Evolutionary conservation across 2,329 filamentous ascomycete species (phyloP), one percentile per base, ranked within the genome.

Genomic region (Westerdykella ornata): DNA sequence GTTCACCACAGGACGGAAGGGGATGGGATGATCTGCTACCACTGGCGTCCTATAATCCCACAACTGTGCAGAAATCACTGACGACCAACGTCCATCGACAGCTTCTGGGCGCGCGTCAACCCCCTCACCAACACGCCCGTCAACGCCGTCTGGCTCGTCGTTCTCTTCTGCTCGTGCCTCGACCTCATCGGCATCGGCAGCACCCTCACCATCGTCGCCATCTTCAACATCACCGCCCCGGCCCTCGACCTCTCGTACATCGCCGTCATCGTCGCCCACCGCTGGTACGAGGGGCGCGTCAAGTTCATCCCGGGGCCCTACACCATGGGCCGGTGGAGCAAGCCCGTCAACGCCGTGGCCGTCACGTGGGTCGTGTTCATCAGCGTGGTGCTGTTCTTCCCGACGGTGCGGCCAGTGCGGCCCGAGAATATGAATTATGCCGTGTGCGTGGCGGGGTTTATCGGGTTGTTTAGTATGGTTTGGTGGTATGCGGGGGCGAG

Each of bases 61-160:
- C n/a, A n/a, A n/a, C n/a, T n/a, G n/a, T n/a, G n/a, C n/a, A n/a
- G n/a, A n/a, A n/a, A n/a, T n/a, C n/a, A n/a, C n/a, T n/a, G n/a
- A n/a, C n/a, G n/a, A n/a, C n/a, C n/a, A n/a, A 14, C 5, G 8
- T 15, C 4, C 30, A 39, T 35, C 38, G n/a, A n/a, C 40, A 76
- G 72, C 8, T 70, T 72, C 52, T 74, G 76, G 62, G 69, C 72
- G 33, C 71, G 69, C 46, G 67, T 81, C 39, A 78, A 79, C 49
- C 45, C 53, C 7, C 52, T 63, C 37, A 82, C 78, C 0, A 67
- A 74, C 12, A 82, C 79, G 0, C 79, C 79, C 0, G 68, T 82
- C 41, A 76, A 81, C 45, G 73, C 77, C 2, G 79, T 82, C 41
- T 82, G 78, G 78, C 73, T 81, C 37, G 76, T 81, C 34, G 78